Percentiles rank a stretch among this genome's conserved stretches.
Conservation (phyloP, 2,329 filamentous ascomycete genomes). For the Zasmidium cellare region DNA sequence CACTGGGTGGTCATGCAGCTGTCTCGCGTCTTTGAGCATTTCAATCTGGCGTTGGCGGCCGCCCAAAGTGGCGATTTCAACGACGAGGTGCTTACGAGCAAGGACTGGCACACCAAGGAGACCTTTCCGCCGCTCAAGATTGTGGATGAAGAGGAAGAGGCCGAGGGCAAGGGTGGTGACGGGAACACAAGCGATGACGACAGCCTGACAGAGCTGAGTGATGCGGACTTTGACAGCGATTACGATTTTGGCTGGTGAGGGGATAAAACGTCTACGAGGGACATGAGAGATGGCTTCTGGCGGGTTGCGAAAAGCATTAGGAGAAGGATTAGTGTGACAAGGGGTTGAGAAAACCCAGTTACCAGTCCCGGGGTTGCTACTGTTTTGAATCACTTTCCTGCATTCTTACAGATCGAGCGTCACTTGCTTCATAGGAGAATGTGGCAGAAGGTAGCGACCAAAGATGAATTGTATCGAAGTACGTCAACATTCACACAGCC, state of each 20-base stretch:
- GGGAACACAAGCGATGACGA: constrained; percentile 2
- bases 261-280: too few species aligned
- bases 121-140: constrained; percentile 16
- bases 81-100: constrained; percentile 17
- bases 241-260: not conserved
- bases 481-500: too few species aligned
- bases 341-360: too few species aligned
- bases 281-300: too few species aligned
- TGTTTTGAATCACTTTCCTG: too few species aligned
- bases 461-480: too few species aligned
- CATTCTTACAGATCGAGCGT: too few species aligned
- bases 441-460: too few species aligned
- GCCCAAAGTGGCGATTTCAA: constrained; percentile 25
- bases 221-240: not conserved
- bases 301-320: too few species aligned
- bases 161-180: not conserved
- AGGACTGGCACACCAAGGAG: constrained; percentile 23
- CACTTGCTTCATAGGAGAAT: too few species aligned
- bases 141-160: constrained; percentile 7
- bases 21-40: constrained; percentile 14
- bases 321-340: too few species aligned
- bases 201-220: not conserved
- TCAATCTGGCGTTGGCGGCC: constrained; percentile 23
- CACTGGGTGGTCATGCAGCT: constrained; percentile 9
- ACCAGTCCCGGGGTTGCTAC: too few species aligned